Evolutionary conservation across 805 yeast species (phyloP), one percentile per base, ranked within the genome.

Genomic region (Metschnikowia santaceciliae): DNA sequence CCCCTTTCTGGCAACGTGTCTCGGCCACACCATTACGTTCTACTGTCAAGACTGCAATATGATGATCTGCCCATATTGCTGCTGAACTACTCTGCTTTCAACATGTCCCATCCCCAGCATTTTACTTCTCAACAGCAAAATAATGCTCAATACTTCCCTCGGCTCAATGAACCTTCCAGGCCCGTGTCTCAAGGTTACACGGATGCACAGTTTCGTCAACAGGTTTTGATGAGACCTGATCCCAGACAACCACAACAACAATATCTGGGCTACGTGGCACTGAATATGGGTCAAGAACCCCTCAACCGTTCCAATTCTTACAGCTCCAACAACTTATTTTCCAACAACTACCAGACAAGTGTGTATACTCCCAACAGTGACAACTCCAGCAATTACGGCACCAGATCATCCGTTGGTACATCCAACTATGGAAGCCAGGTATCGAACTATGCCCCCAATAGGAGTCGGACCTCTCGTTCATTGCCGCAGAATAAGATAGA

Each of bases 171-270:
- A 6, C 34, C 43, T 10, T 5, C 53, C 11, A 33, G 49, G 49
- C 30, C 47, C 32, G 47, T 46, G 32, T 26, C 33, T 32, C 38
- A 22, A 42, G 40, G 53, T 32, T 39, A 23, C 48, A 36, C 42
- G 36, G 51, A 47, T 42, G 32, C 49, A 43, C 32, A 42, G 39
- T 19, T 30, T 37, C 43, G 34, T 44, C 35, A 37, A 26, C 48
- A 37, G 44, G 45, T 46, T 26, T 34, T 32, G 47, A 20, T 22
- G 39, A 32, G 46, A 15, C 35, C 23, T 11, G 30, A 19, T 14
- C 40, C 17, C 4, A 48, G 39, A 11, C 54, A 37, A 17, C 49
- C 13, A 30, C 49, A 40, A 13, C 17, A 14, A 22, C 50, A 23
- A 17, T 47, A 47, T 41, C 32, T 20, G 45, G 45, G 26, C n/a